Evolutionary conservation across 768 basidiomycete genomes (phyloP).

Genomic region (Suillus cothurnatus): DNA sequence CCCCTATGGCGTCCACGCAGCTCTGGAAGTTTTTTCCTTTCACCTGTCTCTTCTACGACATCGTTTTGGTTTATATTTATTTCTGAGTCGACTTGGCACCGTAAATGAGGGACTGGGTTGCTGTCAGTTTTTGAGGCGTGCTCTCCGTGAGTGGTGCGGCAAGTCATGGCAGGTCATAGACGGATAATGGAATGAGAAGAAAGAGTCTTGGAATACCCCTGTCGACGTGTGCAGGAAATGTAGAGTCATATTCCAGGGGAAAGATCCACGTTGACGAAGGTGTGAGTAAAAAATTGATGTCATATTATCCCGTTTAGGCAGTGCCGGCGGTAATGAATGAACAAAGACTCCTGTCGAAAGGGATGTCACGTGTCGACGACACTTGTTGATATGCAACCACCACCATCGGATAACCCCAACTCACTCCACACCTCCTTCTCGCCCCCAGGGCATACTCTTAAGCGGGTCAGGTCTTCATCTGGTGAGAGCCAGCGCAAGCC

Average conservation of each 20-base stretch:
- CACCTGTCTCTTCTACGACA: not conserved
- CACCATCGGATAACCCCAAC: too few relatives aligned
- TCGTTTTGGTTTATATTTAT: not conserved
- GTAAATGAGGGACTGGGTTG: not conserved
- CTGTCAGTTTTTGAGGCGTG: too few relatives aligned
- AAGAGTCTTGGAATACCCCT: not conserved
- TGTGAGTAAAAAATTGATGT: not conserved
- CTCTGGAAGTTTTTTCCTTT: not conserved
- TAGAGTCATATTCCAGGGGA: too few relatives aligned
- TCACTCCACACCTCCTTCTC: too few relatives aligned
- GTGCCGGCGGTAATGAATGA: conserved; percentile 1
- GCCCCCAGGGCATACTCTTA: too few relatives aligned
- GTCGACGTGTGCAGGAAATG: not conserved
- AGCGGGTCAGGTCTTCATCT: too few relatives aligned
- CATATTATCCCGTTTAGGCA: not conserved
- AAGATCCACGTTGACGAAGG: too few relatives aligned
- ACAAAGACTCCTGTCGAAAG: too few relatives aligned
- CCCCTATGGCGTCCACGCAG: not conserved
- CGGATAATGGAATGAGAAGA: not conserved
- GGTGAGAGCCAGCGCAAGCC: too few relatives aligned
- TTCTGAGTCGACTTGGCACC: not conserved
- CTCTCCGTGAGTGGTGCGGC: not conserved
- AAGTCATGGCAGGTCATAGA: conserved; percentile 2
- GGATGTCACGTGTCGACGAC: too few relatives aligned
- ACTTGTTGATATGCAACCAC: too few relatives aligned